These are phyloP conservation scores for Aspergillus viridinutans DNA, from an alignment of 2,329 filamentous ascomycete genomes.

Conservation along the genomic window DNA sequence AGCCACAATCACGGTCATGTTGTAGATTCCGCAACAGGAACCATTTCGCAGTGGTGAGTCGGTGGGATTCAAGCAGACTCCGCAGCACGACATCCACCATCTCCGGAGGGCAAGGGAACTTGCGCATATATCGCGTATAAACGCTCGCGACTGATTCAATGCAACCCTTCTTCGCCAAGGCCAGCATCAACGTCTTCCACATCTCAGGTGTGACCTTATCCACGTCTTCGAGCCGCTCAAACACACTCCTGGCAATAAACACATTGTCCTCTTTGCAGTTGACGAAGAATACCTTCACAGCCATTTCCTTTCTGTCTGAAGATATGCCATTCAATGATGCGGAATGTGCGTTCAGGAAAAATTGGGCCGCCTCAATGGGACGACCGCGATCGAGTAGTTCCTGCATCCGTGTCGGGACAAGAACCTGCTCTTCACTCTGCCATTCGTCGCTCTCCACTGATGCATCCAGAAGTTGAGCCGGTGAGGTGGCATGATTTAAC, in stretches of 20 bases:
- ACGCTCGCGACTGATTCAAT: constrained; percentile 35
- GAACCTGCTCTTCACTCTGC: constrained; percentile 1
- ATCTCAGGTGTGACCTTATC: constrained; percentile 28
- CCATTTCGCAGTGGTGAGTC: constrained; percentile 34
- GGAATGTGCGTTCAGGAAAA: constrained; percentile 29
- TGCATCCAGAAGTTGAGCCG: not conserved
- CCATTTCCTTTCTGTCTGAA: constrained; percentile 26
- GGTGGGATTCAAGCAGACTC: constrained; percentile 34
- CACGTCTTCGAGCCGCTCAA: constrained; percentile 31
- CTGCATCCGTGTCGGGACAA: constrained; percentile 20
- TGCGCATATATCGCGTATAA: constrained; percentile 25
- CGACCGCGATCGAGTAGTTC: constrained; percentile 22
- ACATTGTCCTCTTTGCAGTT: constrained; percentile 37
- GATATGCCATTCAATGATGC: constrained; percentile 19
- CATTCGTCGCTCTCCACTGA: not conserved
- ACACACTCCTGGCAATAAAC: constrained; percentile 36
- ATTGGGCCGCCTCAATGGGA: constrained; percentile 34
- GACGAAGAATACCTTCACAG: constrained; percentile 27
- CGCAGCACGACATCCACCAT: constrained; percentile 35
- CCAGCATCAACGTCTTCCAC: constrained; percentile 36
- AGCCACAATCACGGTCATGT: constrained; percentile 30
- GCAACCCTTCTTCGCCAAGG: constrained; percentile 32
- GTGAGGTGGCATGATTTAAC: not conserved
- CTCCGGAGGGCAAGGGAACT: constrained; percentile 26
- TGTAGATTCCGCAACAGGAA: constrained; percentile 31